phyloP scores from a whole-genome alignment of 2,329 filamentous ascomycete species.

The Colletotrichum sp. region DNA sequence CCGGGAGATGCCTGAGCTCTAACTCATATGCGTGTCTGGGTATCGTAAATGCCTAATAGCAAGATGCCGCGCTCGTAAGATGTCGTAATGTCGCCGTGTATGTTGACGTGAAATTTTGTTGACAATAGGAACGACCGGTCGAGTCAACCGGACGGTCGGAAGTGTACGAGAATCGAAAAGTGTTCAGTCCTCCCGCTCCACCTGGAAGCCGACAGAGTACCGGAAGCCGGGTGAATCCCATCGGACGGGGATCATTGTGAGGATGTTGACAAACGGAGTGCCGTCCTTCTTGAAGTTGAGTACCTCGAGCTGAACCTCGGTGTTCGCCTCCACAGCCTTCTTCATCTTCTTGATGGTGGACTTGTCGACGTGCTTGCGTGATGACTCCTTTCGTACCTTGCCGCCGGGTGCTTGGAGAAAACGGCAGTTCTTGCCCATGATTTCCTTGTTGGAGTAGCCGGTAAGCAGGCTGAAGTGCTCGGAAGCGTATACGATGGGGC shows the following conservation, averaged over 20 bases:
- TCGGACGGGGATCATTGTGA: conserved; percentile 83
- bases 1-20: neutral
- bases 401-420: conserved; percentile 82
- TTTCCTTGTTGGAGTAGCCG: conserved; percentile 77
- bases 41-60: conserved; percentile 27
- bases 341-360: conserved; percentile 63
- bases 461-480: conserved; percentile 81
- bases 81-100: neutral
- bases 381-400: conserved; percentile 61
- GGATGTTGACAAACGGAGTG: conserved; percentile 78
- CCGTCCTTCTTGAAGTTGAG: conserved; percentile 86
- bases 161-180: neutral
- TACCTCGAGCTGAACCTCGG: conserved; percentile 58
- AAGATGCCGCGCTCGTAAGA: conserved; percentile 17
- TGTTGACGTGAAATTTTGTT: neutral
- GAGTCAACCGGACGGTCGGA: neutral
- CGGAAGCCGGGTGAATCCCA: conserved; percentile 70
- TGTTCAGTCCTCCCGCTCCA: conserved; percentile 57
- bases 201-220: conserved; percentile 83
- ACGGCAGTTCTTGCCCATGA: conserved; percentile 81
- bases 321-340: conserved; percentile 45
- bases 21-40: conserved; percentile 15
- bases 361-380: conserved; percentile 70
- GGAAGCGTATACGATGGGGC: conserved; percentile 84
- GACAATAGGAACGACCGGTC: too few species aligned